Base-by-base conservation (phyloP, 2,329 filamentous ascomycete genomes). In the Penicillium sp. region DNA sequence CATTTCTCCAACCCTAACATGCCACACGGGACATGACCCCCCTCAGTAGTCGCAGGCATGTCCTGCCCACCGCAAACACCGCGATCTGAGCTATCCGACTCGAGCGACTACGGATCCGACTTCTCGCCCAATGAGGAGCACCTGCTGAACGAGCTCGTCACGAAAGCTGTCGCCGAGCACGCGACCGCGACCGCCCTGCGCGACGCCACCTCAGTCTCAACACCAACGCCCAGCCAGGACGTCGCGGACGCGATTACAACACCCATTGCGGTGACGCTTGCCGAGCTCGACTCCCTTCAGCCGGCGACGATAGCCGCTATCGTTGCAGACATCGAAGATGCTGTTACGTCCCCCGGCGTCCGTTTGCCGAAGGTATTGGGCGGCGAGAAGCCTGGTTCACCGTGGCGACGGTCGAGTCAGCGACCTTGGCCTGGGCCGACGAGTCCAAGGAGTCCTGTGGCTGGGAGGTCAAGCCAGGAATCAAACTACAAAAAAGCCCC, bases 41-140 rank as follows among this genome's bases (percentile, higher is more conserved):
- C 51, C 43, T 54, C 55, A 41, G 50, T 45, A 45, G 48, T 64
- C 58, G 68, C 68, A 73, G 72, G 69, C 68, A 74, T 75, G 71
- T 69, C 70, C 71, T 73, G 70, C 69, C 61, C 61, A 65, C 60
- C 57, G 31, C 53, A 61, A 58, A 28, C 53, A 25, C 56, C 58
- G 31, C 59, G 55, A 53, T 57, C 59, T 55, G 71, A 77, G 11
- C 55, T 60, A 35, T 57, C 66, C 31, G 62, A 71, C 31, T 68
- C 65, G 49, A 87, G 83, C 72, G 85, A 88, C 64, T 89, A 88
- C 81, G 87, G 85, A 61, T 86, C 84, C 5, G 86, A 89, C 61
- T 82, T 88, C 64, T 82, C 84, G 7, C 73, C 79, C 3, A 83
- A 85, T 63, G 84, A 87, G 75, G 82, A 85, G 62, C 79, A 80